phyloP scores from a whole-genome alignment of 2,329 filamentous ascomycete genomes.

The Alternaria atra region DNA sequence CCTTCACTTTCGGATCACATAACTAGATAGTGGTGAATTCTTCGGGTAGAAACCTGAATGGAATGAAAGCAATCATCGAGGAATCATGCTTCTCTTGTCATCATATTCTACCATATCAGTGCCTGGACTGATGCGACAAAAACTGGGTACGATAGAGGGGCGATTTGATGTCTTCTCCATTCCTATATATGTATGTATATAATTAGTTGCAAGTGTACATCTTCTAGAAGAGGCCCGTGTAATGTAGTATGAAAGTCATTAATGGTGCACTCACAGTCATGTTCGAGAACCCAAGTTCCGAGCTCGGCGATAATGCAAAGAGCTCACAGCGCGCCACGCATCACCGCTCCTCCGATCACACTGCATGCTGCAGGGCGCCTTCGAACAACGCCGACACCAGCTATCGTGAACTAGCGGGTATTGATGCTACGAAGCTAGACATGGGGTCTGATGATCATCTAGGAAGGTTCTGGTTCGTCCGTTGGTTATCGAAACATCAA shows the following conservation, averaged over 20 bases:
- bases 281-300: neutral
- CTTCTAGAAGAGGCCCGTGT: rapidly evolving
- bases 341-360: neutral
- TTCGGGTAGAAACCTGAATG: too few species aligned
- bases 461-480: neutral
- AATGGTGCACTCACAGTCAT: neutral
- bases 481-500: neutral
- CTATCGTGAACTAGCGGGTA: neutral
- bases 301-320: constrained; percentile 1
- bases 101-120: too few species aligned
- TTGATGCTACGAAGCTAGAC: neutral
- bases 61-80: too few species aligned
- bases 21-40: too few species aligned
- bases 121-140: too few species aligned
- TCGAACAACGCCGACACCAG: neutral
- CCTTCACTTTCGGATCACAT: too few species aligned
- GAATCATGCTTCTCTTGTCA: too few species aligned
- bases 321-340: constrained; percentile 5
- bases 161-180: too few species aligned
- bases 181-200: neutral
- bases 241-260: rapidly evolving
- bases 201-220: neutral
- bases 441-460: neutral
- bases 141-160: too few species aligned
- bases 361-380: constrained; percentile 1